Conservation (phyloP, 2,329 filamentous ascomycete genomes). For the Tolypocladium sp. region DNA sequence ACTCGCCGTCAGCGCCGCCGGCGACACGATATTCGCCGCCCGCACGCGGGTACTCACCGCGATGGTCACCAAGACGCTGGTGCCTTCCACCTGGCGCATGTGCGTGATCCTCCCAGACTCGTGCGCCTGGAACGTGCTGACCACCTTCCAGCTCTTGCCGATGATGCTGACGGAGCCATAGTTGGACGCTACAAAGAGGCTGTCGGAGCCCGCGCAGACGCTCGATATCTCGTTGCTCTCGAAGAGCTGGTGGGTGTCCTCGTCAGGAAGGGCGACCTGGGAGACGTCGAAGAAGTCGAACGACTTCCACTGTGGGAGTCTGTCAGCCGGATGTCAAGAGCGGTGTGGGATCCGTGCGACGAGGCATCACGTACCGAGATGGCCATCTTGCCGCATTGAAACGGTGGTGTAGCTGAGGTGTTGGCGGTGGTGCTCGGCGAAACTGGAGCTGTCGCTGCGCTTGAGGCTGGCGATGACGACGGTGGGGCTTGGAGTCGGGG, state of each 20-base stretch:
- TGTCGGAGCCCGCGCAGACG: conserved; percentile 79
- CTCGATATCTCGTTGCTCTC: conserved; percentile 76
- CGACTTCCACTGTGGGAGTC: conserved; percentile 72
- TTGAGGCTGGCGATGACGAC: neutral
- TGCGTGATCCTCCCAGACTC: conserved; percentile 74
- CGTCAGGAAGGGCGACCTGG: conserved; percentile 70
- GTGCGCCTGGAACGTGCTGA: conserved; percentile 80
- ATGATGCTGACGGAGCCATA: conserved; percentile 85
- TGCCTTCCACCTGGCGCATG: conserved; percentile 86
- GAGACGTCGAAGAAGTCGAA: conserved; percentile 99
- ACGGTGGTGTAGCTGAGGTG: neutral
- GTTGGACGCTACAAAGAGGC: conserved; percentile 77
- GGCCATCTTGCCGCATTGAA: conserved; percentile 13
- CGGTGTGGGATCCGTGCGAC: neutral
- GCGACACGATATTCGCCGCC: neutral
- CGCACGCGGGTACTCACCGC: conserved; percentile 34
- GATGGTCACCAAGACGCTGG: conserved; percentile 75
- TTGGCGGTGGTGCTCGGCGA: neutral
- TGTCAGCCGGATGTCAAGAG: neutral
- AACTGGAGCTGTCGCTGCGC: neutral
- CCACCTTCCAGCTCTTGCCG: conserved; percentile 76
- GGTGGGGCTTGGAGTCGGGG: neutral
- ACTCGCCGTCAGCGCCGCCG: neutral
- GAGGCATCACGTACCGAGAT: conserved; percentile 10
- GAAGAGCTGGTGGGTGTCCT: conserved; percentile 69